A percentile compares a stretch with the other conserved stretches of the same genome.
Evolutionary conservation across 2,329 filamentous ascomycete species (phyloP).

Genomic region (Fusarium coffeatum): DNA sequence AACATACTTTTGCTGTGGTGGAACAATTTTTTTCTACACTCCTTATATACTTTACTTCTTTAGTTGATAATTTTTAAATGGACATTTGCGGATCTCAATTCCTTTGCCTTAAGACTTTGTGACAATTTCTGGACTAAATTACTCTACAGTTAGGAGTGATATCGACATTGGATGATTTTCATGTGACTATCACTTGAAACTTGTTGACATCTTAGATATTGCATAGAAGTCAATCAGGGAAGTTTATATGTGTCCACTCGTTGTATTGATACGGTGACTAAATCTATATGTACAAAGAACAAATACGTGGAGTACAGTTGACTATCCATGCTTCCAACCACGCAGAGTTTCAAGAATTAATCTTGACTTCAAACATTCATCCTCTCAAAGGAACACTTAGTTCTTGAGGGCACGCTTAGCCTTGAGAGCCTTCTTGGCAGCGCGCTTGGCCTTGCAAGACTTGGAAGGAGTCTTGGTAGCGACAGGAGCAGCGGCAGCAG

Average conservation of each 20-base stretch:
- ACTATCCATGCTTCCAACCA: constrained; percentile 30
- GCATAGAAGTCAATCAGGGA: no score
- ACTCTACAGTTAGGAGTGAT: no score
- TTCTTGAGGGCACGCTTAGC: constrained; percentile 17
- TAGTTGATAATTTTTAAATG: constrained; percentile 38
- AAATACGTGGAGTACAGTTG: constrained; percentile 21
- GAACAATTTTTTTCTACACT: constrained; percentile 30
- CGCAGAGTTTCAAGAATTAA: constrained; percentile 13
- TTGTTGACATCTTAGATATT: no score
- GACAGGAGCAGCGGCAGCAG: constrained; percentile 30
- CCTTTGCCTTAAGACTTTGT: no score
- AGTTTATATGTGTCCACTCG: no score
- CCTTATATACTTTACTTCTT: constrained; percentile 35
- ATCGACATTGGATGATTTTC: no score
- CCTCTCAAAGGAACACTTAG: not conserved
- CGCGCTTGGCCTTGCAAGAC: constrained; percentile 40
- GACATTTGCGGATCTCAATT: constrained; percentile 13
- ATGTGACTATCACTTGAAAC: no score
- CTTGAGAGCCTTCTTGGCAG: constrained; percentile 24
- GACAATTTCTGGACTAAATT: no score
- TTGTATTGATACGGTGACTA: constrained; percentile 15
- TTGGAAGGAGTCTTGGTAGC: constrained; percentile 32
- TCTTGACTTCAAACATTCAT: not conserved
- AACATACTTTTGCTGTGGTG: constrained; percentile 12
- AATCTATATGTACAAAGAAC: constrained; percentile 46